Conservation (phyloP, 257 asterid species). For the Primulina eburnea region DNA sequence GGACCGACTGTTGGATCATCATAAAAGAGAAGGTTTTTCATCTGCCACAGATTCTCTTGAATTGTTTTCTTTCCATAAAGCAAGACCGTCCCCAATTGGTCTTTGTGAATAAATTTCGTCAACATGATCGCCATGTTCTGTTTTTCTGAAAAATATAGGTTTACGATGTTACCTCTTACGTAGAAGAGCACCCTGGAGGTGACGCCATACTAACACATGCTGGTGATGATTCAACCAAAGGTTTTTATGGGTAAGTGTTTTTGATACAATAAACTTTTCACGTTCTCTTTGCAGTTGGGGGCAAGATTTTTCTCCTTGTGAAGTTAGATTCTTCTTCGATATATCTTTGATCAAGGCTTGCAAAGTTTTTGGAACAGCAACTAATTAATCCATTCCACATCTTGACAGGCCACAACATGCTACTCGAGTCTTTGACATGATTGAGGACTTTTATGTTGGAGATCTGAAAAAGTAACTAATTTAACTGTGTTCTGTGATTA, state of each 20-base stretch:
- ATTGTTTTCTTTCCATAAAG: neutral
- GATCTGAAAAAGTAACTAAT: constrained; percentile 41
- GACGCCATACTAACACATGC: constrained; percentile 90
- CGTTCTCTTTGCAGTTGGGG: neutral
- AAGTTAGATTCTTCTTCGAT: constrained; percentile 1
- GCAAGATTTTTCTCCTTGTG: neutral
- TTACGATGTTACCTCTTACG: constrained; percentile 85
- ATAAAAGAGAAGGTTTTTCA: constrained; percentile 74
- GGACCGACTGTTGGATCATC: constrained; percentile 96
- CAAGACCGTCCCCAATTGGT: neutral
- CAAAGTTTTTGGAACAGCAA: constrained; percentile 5
- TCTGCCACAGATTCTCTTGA: constrained; percentile 1
- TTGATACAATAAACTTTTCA: neutral
- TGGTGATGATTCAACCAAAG: constrained; percentile 90
- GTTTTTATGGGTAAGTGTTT: constrained; percentile 67
- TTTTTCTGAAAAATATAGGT: constrained; percentile 45
- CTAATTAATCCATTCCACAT: constrained; percentile 10
- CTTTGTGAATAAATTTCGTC: constrained; percentile 6
- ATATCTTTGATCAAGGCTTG: constrained; percentile 5
- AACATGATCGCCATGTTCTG: constrained; percentile 4
- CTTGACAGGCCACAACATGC: constrained; percentile 89
- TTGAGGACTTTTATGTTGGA: constrained; percentile 78
- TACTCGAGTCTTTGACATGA: constrained; percentile 85
- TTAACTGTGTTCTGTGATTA: constrained; percentile 1
- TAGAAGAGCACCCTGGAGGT: constrained; percentile 99